Conservation (phyloP, 169 alveolate species). For the Eimeria brunetti region DNA sequence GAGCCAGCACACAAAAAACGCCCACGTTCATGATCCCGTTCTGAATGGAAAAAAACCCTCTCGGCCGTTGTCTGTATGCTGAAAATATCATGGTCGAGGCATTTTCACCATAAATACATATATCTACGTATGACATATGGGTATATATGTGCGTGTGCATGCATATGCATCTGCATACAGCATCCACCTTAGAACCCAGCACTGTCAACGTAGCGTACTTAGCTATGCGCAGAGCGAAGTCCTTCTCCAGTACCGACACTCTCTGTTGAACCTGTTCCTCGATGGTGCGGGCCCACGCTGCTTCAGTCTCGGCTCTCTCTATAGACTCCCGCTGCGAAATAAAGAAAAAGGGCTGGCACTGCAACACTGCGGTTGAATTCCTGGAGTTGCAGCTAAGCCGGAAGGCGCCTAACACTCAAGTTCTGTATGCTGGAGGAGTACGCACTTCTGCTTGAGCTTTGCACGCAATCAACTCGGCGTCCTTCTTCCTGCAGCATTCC, state of each 20-base stretch:
- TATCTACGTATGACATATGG: too few species aligned
- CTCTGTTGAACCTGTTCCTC: conserved; percentile 62
- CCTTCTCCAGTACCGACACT: conserved; percentile 52
- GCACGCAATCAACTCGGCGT: conserved; percentile 52
- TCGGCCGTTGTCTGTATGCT: not conserved
- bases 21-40: not conserved
- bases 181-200: not conserved
- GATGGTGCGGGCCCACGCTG: conserved; percentile 48
- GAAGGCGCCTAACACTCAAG: not conserved
- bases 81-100: not conserved
- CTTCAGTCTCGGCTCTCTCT: conserved; percentile 62
- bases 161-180: too few species aligned
- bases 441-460: conserved; percentile 50
- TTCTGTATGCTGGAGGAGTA: not conserved
- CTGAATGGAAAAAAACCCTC: not conserved
- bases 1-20: not conserved
- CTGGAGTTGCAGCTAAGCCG: not conserved
- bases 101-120: not conserved
- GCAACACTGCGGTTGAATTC: not conserved
- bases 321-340: conserved; percentile 44
- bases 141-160: too few species aligned
- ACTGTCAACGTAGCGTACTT: conserved; percentile 22
- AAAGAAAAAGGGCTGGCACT: not conserved
- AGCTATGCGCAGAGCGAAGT: conserved; percentile 62
- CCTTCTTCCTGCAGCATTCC: conserved; percentile 40